Base-by-base conservation (phyloP, 257 asterid genomes). In the Solanum lycopersicoides region DNA sequence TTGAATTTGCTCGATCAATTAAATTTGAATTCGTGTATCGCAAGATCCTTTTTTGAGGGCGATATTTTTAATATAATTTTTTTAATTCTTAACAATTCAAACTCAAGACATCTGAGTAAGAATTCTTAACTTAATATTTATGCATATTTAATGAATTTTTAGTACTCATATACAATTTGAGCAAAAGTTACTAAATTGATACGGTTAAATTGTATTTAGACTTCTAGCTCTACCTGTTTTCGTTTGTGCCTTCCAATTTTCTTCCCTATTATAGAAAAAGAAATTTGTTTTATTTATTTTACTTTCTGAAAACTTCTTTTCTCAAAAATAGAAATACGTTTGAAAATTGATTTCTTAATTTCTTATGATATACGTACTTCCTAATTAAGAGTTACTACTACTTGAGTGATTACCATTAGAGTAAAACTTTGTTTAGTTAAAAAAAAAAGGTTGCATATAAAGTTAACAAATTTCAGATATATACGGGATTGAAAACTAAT, bases 1-100 rank as follows among this genome's bases (percentile, higher is more conserved):
- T 63, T 10, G 0, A 1, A 37, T 37, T 37, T 5, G 39, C 7
- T 37, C 7, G 7, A 37, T 37, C 0, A 50, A 50, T 4, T 66
- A 25, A 28, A 28, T 28, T 14, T 5, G 2, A 4, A 13, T 28
- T 1, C 0, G 0, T 2, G 2, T 11, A 32, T 71, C 32, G 14
- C 3, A 16, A 0, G 13, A 32, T 4, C n/a, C 0, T 32, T 71
- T 71, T 16, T 0, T 2, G 2, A 32, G 2, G 3, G n/a, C 42
- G 23, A 16, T 15, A 1, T 1, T 32, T 1, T 4, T 15, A 66
- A 69, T 16, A 69, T 0, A 2, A 7, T 7, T 5, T 15, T 15
- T 16, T 69, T 1, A 0, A 69, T 9, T 8, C 3, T 1, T 66
- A 30, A 7, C 3, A 18, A 16, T 14, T 32, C 12, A 16, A 69